Conservation (phyloP, 2,329 filamentous ascomycete genomes). For the Trichoderma sp. region DNA sequence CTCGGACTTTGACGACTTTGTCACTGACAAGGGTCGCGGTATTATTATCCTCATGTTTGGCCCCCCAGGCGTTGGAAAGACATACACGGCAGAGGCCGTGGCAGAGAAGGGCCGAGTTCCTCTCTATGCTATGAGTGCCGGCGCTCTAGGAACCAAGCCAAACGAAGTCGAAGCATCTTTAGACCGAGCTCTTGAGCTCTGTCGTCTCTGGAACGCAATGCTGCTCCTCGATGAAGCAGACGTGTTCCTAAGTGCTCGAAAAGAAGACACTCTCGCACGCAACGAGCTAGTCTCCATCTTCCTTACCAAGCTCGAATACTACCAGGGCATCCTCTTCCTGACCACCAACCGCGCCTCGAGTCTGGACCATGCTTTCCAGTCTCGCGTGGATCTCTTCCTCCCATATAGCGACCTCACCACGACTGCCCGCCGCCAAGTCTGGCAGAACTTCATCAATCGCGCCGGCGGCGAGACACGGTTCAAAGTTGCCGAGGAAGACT, state of each 20-base stretch:
- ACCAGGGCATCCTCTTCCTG: constrained; percentile 31
- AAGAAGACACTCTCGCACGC: constrained; percentile 32
- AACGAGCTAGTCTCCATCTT: constrained; percentile 43
- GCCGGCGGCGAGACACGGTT: neutral
- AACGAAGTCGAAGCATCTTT: constrained; percentile 33
- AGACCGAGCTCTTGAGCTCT: constrained; percentile 32
- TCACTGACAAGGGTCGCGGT: constrained; percentile 40
- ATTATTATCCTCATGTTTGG: constrained; percentile 47
- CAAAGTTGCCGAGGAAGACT: neutral
- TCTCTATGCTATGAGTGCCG: neutral
- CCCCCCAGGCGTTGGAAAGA: constrained; percentile 47
- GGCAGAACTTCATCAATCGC: neutral
- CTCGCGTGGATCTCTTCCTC: neutral
- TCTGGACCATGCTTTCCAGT: neutral
- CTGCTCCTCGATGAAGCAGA: constrained; percentile 45
- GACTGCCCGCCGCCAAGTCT: neutral
- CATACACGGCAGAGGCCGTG: constrained; percentile 42
- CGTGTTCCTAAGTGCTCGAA: constrained; percentile 39
- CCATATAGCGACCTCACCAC: neutral
- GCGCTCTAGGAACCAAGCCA: constrained; percentile 31
- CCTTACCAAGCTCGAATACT: constrained; percentile 37
- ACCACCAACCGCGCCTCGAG: neutral
- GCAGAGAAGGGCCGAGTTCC: constrained; percentile 33
- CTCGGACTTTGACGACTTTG: constrained; percentile 28
- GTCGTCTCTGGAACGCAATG: constrained; percentile 49